Evolutionary conservation across 2,329 filamentous ascomycete genomes (phyloP).

Genomic region (Colletotrichum cereale): DNA sequence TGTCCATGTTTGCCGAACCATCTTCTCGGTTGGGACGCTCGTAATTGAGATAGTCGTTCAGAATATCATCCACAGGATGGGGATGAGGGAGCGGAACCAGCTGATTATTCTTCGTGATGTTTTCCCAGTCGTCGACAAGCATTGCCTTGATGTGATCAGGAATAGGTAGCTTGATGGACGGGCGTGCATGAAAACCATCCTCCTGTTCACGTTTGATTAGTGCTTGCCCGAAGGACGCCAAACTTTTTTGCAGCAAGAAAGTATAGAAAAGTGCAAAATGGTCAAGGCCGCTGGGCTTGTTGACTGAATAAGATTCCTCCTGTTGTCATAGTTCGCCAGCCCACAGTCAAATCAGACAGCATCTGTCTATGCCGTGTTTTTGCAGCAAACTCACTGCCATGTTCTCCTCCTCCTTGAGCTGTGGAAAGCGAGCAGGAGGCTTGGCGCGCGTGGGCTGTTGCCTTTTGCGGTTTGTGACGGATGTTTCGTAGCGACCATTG

Average conservation of each 20-base stretch:
- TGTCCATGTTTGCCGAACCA: constrained; percentile 80
- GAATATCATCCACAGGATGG: constrained; percentile 80
- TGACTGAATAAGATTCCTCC: neutral
- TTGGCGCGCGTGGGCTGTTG: constrained; percentile 18
- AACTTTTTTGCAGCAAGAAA: neutral
- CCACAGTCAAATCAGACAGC: neutral
- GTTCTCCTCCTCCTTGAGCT: neutral
- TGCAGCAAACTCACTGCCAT: neutral
- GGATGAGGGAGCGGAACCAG: constrained; percentile 86
- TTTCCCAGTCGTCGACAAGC: constrained; percentile 98
- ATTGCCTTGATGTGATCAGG: constrained; percentile 92
- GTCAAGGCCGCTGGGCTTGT: constrained; percentile 28
- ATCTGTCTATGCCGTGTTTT: neutral
- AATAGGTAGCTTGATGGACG: constrained; percentile 86
- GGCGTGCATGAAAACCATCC: constrained; percentile 85
- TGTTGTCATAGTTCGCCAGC: neutral
- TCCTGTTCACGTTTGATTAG: constrained; percentile 69
- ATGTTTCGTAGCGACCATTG: constrained; percentile 12
- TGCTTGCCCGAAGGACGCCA: neutral
- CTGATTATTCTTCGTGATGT: constrained; percentile 94
- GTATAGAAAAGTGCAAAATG: neutral
- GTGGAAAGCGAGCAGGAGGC: neutral
- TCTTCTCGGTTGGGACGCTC: constrained; percentile 75
- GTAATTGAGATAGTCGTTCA: constrained; percentile 82
- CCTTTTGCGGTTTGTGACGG: constrained; percentile 6